phyloP scores from a whole-genome alignment of 805 yeast species.

The Peterozyma xylosa region DNA sequence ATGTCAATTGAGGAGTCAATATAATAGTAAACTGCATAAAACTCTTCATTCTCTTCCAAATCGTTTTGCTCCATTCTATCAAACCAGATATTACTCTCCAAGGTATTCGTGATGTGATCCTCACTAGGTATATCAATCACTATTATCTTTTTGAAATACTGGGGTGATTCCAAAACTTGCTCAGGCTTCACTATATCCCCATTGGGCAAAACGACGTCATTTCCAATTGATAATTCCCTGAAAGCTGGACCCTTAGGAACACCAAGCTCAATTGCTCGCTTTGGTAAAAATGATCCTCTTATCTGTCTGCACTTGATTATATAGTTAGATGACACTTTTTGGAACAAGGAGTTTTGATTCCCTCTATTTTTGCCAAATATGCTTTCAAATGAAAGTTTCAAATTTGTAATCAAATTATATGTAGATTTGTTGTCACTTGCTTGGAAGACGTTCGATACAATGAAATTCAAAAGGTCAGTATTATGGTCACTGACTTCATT shows the following conservation, averaged over 20 bases:
- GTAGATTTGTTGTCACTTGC: background rate
- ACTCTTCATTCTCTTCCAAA: conserved; percentile 20
- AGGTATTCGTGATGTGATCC: conserved; percentile 30
- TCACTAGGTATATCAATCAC: conserved; percentile 66
- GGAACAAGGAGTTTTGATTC: conserved; percentile 10
- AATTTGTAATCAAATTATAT: background rate
- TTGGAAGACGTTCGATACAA: conserved; percentile 15
- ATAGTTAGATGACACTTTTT: conserved; percentile 45
- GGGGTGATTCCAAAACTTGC: conserved; percentile 63
- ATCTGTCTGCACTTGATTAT: conserved; percentile 58
- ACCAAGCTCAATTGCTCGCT: conserved; percentile 60
- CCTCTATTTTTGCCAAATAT: background rate
- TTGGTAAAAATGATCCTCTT: conserved; percentile 69
- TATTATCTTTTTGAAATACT: conserved; percentile 50
- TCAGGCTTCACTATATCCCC: conserved; percentile 58
- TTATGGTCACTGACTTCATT: background rate
- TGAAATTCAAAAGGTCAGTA: conserved; percentile 18
- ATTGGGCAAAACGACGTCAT: conserved; percentile 43
- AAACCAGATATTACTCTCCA: conserved; percentile 12
- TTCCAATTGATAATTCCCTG: conserved; percentile 53
- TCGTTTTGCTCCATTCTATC: conserved; percentile 21
- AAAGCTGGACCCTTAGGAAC: conserved; percentile 59
- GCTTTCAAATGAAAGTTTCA: background rate
- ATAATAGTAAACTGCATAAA: conserved; percentile 65
- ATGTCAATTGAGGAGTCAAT: conserved; percentile 49